Evolutionary conservation across 345 rosid genomes (phyloP).

Genomic region (Noccaea caerulescens): DNA sequence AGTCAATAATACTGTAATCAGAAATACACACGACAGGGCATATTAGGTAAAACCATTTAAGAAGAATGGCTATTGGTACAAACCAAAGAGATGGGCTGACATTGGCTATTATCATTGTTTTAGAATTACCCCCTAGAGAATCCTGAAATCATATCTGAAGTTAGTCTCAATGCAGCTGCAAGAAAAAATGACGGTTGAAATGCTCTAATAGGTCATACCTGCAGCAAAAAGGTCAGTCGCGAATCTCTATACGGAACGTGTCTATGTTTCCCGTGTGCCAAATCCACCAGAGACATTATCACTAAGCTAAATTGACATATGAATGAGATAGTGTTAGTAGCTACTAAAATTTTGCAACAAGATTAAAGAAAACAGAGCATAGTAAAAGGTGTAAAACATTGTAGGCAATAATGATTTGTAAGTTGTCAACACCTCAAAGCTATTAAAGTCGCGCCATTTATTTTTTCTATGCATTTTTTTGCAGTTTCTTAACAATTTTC

Average conservation of each 20-base stretch:
- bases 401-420: conserved; percentile 3
- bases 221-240: conserved; percentile 92
- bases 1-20: conserved; percentile 20
- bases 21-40: conserved; percentile 28
- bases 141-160: conserved; percentile 62
- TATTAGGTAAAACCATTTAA: conserved; percentile 14
- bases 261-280: conserved; percentile 93
- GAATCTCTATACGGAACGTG: conserved; percentile 98
- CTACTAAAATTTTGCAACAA: conserved; percentile 19
- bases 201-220: conserved; percentile 55
- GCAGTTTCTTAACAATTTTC: conserved; percentile 5
- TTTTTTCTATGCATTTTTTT: conserved; percentile 17
- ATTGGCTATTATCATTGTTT: conserved; percentile 91
- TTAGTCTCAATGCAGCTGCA: conserved; percentile 33
- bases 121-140: conserved; percentile 94
- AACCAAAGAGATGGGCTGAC: conserved; percentile 93
- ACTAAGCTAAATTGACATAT: conserved; percentile 65
- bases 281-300: conserved; percentile 94
- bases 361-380: conserved; percentile 14
- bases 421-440: conserved; percentile 31
- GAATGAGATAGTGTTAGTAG: conserved; percentile 28
- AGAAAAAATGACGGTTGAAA: conserved; percentile 22
- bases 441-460: conserved; percentile 13
- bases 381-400: conserved; percentile 15
- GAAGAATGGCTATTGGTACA: conserved; percentile 40